Evolutionary conservation across 805 yeast species (phyloP), one percentile per base, ranked within the genome.

Genomic region (Starmerella floricola): DNA sequence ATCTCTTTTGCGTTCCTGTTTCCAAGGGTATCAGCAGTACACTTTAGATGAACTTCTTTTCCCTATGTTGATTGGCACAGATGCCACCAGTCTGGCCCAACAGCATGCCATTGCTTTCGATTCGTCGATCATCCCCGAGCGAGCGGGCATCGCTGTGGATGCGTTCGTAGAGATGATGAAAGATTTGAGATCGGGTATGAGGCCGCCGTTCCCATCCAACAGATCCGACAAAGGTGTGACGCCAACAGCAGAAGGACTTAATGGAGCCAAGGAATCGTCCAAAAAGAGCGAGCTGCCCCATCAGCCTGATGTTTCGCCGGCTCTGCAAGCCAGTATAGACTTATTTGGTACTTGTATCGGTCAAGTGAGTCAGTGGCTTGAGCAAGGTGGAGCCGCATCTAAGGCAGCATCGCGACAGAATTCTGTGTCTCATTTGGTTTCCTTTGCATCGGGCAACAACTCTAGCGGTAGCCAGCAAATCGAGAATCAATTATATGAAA

Each of bases 11-110:
- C 71, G 94, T 15, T 73, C 81, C 1, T 71, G 82, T 31, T 95
- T 95, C 0, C 80, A 68, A 52, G 76, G 81, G 18, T 85, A 85
- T 49, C 72, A 81, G 45, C 86, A 79, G 54, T 80, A 80, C 54
- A 73, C 83, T 0, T 62, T 88, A 50, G 96, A 87, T 51, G 81
- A 79, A 52, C 75, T 82, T 3, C 61, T 91, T 11, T 62, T 80
- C 31, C 88, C 86, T 11, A 59, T 88, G 36, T 64, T 88, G 45
- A 52, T 52, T 1, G 56, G 56, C 3, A 37, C 36, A 8, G 54
- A 51, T 36, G 51, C 56, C 2, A 46, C 54, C 2, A 46, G 46
- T 6, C 37, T 51, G 11, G 44, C 54, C 3, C 51, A 44, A 19
- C 44, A 40, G n/a, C 46, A 63, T 1, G 62, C 65, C 5, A 48